Conservation (phyloP, 192 early-diverging fungal species). For the Coemansia sp. region DNA sequence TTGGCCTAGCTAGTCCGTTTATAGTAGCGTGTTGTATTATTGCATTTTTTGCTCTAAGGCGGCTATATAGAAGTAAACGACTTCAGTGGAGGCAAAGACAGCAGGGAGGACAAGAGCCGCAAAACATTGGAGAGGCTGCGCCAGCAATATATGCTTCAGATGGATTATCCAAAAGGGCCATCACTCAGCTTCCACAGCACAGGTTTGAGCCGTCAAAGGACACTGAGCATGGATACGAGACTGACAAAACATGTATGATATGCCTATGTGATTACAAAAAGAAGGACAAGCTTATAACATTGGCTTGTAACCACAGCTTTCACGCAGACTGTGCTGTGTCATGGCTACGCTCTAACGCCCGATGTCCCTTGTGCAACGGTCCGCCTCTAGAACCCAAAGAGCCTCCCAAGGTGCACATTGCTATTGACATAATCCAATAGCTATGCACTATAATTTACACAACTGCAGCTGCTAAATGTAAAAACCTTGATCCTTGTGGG, state of each 20-base stretch:
- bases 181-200: neutral
- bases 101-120: too few species aligned
- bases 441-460: too few species aligned
- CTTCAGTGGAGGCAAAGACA: too few species aligned
- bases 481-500: too few species aligned
- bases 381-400: neutral
- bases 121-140: too few species aligned
- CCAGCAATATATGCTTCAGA: too few species aligned
- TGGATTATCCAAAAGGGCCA: neutral
- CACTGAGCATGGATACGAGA: conserved; percentile 1
- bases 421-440: neutral
- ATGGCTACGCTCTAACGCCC: conserved; percentile 84
- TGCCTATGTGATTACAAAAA: conserved; percentile 77
- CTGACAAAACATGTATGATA: conserved; percentile 57
- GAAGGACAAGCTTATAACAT: conserved; percentile 59
- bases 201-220: neutral
- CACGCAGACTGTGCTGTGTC: conserved; percentile 76
- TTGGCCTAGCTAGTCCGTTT: too few species aligned
- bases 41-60: too few species aligned
- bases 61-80: too few species aligned
- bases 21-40: too few species aligned
- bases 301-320: conserved; percentile 83
- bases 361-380: conserved; percentile 72
- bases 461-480: too few species aligned
- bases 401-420: neutral